These are phyloP conservation scores for Boletus rufocinnamomeus DNA, from an alignment of 768 basidiomycete genomes.

Conservation along the genomic window DNA sequence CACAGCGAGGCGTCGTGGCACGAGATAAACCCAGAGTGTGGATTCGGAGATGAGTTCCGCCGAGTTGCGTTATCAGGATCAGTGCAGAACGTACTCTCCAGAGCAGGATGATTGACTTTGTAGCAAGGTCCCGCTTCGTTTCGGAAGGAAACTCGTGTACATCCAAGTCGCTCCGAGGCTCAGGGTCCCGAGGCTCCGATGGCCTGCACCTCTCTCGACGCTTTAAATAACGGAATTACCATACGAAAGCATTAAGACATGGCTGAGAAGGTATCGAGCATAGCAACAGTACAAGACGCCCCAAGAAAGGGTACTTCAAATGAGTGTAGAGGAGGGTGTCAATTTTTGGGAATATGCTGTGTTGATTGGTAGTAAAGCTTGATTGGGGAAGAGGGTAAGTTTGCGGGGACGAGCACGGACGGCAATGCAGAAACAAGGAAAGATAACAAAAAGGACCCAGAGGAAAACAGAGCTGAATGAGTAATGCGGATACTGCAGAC, in stretches of 20 bases:
- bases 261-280: slow-evolving; percentile 37
- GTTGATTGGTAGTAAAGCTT: slow-evolving; percentile 20
- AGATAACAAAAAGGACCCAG: slow-evolving; percentile 26
- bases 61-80: slow-evolving; percentile 10
- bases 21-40: slow-evolving; percentile 8
- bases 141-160: slow-evolving; percentile 10
- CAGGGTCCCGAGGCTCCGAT: slow-evolving; percentile 9
- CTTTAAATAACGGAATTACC: slow-evolving; percentile 35
- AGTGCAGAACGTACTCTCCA: background rate
- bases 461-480: slow-evolving; percentile 22
- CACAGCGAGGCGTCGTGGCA: slow-evolving; percentile 15
- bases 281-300: slow-evolving; percentile 36
- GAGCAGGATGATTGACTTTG: slow-evolving; percentile 19
- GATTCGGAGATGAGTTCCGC: slow-evolving; percentile 10
- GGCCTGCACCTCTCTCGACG: slow-evolving; percentile 11
- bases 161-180: slow-evolving; percentile 14
- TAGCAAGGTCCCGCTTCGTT: background rate
- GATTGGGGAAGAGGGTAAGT: slow-evolving; percentile 16
- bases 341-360: slow-evolving; percentile 27
- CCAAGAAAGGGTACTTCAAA: slow-evolving; percentile 31
- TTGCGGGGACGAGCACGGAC: slow-evolving; percentile 26
- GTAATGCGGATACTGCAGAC: slow-evolving; percentile 28
- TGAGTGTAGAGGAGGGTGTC: slow-evolving; percentile 32
- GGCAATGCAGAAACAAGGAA: slow-evolving; percentile 26
- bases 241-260: slow-evolving; percentile 41